Evolutionary conservation across 441 rosid genomes (phyloP).

Genomic region (Capsella rubella): DNA sequence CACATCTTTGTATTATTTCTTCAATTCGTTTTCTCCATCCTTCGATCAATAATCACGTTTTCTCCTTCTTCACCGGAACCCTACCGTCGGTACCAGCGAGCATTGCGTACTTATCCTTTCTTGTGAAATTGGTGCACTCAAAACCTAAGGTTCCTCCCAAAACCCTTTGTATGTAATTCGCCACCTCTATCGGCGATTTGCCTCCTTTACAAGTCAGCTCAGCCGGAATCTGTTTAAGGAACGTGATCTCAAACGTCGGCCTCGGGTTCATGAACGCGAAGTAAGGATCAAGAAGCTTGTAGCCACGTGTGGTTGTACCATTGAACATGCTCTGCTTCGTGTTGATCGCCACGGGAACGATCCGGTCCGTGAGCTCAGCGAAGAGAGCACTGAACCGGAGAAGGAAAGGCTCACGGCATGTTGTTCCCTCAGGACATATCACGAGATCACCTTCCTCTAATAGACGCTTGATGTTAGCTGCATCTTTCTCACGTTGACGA

Average conservation of each 20-base stretch:
- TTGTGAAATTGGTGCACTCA: slow-evolving; percentile 85
- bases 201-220: slow-evolving; percentile 85
- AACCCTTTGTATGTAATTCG: slow-evolving; percentile 90
- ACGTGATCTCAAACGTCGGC: slow-evolving; percentile 89
- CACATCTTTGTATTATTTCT: slow-evolving; percentile 31
- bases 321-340: slow-evolving; percentile 76
- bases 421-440: slow-evolving; percentile 95
- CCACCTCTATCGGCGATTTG: slow-evolving; percentile 91
- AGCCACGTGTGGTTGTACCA: slow-evolving; percentile 86
- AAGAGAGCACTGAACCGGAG: slow-evolving; percentile 94
- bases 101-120: slow-evolving; percentile 87
- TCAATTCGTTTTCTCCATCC: slow-evolving; percentile 15
- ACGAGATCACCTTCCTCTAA: slow-evolving; percentile 91
- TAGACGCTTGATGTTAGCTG: slow-evolving; percentile 70
- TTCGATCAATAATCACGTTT: slow-evolving; percentile 28
- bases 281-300: slow-evolving; percentile 87
- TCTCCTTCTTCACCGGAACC: slow-evolving; percentile 67
- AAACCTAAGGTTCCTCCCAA: slow-evolving; percentile 85
- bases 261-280: slow-evolving; percentile 93
- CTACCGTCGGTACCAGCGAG: slow-evolving; percentile 95
- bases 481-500: slow-evolving; percentile 84
- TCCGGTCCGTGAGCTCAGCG: slow-evolving; percentile 89
- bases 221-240: slow-evolving; percentile 77
- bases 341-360: slow-evolving; percentile 92
- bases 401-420: slow-evolving; percentile 93